These are phyloP conservation scores for Dissophora ornata DNA, from an alignment of 192 early-diverging fungal species.

Conservation along the genomic window DNA sequence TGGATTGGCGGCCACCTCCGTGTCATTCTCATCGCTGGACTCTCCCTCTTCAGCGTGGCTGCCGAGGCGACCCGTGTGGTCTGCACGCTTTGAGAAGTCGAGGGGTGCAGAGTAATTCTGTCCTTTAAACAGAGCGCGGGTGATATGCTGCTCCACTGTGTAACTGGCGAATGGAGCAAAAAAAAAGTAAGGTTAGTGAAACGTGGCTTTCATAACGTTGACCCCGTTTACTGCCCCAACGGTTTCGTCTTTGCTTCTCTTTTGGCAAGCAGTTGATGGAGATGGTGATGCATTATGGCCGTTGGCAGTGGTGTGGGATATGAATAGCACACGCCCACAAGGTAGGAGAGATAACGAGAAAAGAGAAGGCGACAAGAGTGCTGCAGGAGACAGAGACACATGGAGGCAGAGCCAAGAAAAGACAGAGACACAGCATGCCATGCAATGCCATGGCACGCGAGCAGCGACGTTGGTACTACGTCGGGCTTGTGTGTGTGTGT, in stretches of 20 bases:
- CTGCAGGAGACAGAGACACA: no score
- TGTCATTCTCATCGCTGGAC: background rate
- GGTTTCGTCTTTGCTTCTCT: background rate
- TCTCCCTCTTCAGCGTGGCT: background rate
- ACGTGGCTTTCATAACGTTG: conserved; percentile 42
- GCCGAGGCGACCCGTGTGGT: background rate
- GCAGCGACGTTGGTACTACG: no score
- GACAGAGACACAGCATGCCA: no score
- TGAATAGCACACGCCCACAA: no score
- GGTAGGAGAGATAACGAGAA: no score
- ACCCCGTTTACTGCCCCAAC: conserved; percentile 11
- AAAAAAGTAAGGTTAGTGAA: background rate
- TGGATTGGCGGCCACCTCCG: background rate
- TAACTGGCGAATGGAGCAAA: conserved; percentile 21
- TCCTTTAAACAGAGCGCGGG: conserved; percentile 37
- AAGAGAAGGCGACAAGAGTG: no score
- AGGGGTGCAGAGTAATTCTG: conserved; percentile 54
- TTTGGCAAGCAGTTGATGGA: no score
- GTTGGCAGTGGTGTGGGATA: no score
- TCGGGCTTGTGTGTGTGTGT: no score
- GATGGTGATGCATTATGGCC: no score
- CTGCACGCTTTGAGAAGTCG: conserved; percentile 34
- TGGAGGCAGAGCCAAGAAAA: no score
- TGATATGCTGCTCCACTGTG: conserved; percentile 47
- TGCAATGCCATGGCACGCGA: no score